Evolutionary conservation across 2,329 filamentous ascomycete species (phyloP).

Genomic region (Colletotrichum noveboracense): DNA sequence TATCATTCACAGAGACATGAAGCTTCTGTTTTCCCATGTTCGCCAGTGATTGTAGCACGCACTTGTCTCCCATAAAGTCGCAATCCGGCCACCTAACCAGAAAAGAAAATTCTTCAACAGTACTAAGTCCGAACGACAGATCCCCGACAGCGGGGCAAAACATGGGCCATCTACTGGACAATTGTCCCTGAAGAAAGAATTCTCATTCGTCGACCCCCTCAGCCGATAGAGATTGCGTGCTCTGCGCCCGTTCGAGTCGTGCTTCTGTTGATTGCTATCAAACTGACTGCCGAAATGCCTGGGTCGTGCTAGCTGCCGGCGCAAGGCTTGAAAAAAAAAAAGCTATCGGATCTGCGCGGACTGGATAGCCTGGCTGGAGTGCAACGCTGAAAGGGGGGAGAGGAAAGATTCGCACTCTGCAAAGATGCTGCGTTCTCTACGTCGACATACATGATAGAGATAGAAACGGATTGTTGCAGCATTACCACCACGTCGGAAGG

Average conservation of each 20-base stretch:
- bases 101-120: background rate
- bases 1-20: background rate
- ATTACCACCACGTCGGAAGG: background rate
- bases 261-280: background rate
- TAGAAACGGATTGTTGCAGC: background rate
- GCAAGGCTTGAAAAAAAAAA: background rate
- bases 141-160: conserved; percentile 9
- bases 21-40: background rate
- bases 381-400: background rate
- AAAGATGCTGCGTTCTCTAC: background rate
- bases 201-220: conserved; percentile 5
- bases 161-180: background rate
- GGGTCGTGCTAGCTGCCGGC: background rate
- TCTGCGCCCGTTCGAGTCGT: conserved; percentile 13
- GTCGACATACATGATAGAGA: background rate
- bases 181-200: background rate
- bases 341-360: background rate
- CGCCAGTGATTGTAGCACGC: background rate
- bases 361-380: background rate
- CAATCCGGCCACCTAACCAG: background rate
- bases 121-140: conserved; percentile 3
- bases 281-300: background rate
- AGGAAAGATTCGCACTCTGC: background rate
- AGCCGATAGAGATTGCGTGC: conserved; percentile 2
- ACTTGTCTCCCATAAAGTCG: background rate